phyloP scores from a whole-genome alignment of 352 stramenopile species.

The Pythium chondricola region DNA sequence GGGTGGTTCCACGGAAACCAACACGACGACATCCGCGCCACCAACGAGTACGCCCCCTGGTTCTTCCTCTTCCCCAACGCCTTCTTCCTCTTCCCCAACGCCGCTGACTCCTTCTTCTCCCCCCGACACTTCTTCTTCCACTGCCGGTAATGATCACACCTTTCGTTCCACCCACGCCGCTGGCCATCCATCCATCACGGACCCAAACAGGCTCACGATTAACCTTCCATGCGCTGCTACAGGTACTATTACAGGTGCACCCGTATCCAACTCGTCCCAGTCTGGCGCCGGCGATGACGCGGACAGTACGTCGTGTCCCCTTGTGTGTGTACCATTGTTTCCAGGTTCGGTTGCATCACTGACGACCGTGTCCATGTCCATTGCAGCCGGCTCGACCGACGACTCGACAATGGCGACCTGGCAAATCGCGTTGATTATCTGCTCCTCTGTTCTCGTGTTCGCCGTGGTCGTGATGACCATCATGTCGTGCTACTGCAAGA shows the following conservation, averaged over 20 bases:
- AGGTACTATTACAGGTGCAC: constrained; percentile 1
- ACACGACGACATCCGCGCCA: neutral
- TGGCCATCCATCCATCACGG: neutral
- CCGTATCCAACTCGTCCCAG: neutral
- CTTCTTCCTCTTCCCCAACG: constrained; percentile 8
- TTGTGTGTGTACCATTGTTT: too few species aligned
- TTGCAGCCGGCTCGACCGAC: too few species aligned
- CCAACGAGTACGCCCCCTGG: constrained; percentile 14
- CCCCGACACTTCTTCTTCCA: constrained; percentile 8
- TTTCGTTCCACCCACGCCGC: neutral
- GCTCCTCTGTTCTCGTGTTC: constrained; percentile 17
- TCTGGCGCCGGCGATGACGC: neutral
- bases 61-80: constrained; percentile 8
- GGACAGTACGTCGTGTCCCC: neutral
- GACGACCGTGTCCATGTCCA: too few species aligned
- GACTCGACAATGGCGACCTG: constrained; percentile 19
- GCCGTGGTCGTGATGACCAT: constrained; percentile 18
- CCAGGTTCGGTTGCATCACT: too few species aligned
- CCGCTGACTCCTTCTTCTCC: neutral
- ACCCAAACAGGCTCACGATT: too few species aligned
- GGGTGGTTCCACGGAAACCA: neutral
- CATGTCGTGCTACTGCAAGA: constrained; percentile 26
- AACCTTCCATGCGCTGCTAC: constrained; percentile 1
- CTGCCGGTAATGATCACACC: constrained; percentile 16
- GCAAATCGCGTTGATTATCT: constrained; percentile 26